These are phyloP conservation scores for Aspergillus hiratsukae DNA, from an alignment of 2,329 filamentous ascomycete species.

Conservation along the genomic window DNA sequence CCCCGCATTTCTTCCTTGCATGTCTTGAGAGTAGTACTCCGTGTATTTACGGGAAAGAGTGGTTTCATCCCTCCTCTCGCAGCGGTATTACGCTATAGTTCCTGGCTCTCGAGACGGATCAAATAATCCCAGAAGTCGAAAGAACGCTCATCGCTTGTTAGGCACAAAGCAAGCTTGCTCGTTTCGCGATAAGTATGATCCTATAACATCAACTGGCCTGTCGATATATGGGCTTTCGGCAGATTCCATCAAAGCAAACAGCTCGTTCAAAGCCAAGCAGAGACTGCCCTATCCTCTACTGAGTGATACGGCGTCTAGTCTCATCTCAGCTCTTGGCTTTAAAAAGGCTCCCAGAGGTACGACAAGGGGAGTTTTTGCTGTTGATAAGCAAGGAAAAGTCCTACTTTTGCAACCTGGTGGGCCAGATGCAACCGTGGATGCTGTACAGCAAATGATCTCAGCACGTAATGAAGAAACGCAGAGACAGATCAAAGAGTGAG, in stretches of 20 bases:
- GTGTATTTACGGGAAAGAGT: neutral
- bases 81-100: neutral
- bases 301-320: conserved; percentile 68
- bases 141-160: conserved; percentile 35
- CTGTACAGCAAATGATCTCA: conserved; percentile 67
- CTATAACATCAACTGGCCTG: conserved; percentile 72
- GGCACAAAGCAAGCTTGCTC: conserved; percentile 90
- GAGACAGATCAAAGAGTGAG: neutral
- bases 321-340: conserved; percentile 84
- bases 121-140: neutral
- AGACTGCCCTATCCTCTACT: conserved; percentile 82
- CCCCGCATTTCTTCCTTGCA: neutral
- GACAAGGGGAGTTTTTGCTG: conserved; percentile 78
- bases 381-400: conserved; percentile 78
- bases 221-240: conserved; percentile 85
- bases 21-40: neutral
- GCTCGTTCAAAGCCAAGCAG: conserved; percentile 87
- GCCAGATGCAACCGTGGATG: conserved; percentile 71
- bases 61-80: neutral
- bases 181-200: conserved; percentile 79
- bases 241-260: conserved; percentile 88
- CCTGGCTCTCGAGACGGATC: neutral
- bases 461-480: conserved; percentile 26
- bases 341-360: conserved; percentile 81
- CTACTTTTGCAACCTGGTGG: conserved; percentile 69